These are phyloP conservation scores for Yamadazyma spencermartinsiae DNA, from an alignment of 1,139 yeast species.

Conservation along the genomic window DNA sequence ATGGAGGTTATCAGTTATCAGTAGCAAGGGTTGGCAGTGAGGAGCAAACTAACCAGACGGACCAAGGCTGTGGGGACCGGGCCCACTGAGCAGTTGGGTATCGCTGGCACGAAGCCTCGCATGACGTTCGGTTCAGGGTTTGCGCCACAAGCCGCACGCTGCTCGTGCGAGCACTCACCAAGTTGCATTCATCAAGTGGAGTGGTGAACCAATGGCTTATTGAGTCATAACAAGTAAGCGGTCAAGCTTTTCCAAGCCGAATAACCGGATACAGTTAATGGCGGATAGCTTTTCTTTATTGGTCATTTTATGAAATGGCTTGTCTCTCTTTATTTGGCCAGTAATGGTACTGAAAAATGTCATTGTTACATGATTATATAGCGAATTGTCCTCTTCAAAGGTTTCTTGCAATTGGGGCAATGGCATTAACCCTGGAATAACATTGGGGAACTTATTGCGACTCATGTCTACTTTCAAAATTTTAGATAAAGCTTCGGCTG, in stretches of 20 bases:
- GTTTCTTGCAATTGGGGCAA: constrained; percentile 32
- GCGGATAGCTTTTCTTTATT: constrained; percentile 26
- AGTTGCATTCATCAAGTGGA: not conserved
- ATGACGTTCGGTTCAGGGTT: not conserved
- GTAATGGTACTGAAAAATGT: constrained; percentile 15
- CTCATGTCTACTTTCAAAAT: constrained; percentile 16
- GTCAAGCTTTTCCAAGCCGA: constrained; percentile 36
- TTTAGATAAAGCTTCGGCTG: constrained; percentile 21
- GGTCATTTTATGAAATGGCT: constrained; percentile 22
- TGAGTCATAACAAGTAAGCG: not conserved
- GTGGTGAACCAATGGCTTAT: not conserved
- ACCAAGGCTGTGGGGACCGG: no score
- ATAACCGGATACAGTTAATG: constrained; percentile 40
- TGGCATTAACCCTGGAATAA: constrained; percentile 55
- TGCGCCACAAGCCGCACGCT: not conserved
- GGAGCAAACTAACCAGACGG: no score
- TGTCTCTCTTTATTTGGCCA: constrained; percentile 12
- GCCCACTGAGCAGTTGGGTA: no score
- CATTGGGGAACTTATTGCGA: constrained; percentile 32
- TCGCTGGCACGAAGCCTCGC: no score
- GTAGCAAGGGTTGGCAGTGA: no score
- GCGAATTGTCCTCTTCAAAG: constrained; percentile 5
- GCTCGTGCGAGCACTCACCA: no score
- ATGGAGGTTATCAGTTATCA: no score
- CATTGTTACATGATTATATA: constrained; percentile 4